Evolutionary conservation across 306 rosid genomes (phyloP).

Genomic region (Bauhinia variegata): DNA sequence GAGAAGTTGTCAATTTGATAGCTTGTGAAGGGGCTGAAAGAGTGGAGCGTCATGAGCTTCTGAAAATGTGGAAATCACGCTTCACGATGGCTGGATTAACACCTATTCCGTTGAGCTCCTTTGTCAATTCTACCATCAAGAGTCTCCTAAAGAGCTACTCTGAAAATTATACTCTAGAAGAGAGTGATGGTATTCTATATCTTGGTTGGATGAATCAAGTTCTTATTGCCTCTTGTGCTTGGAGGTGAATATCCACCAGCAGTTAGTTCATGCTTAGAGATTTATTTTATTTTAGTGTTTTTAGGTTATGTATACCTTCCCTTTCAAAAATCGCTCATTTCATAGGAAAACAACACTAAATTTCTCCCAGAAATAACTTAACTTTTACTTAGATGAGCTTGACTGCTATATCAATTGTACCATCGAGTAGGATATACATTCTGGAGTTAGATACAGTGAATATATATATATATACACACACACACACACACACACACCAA

Average conservation of each 20-base stretch:
- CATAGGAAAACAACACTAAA: slow-evolving; percentile 21
- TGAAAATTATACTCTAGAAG: slow-evolving; percentile 74
- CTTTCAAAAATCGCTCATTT: slow-evolving; percentile 14
- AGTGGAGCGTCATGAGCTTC: slow-evolving; percentile 83
- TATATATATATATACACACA: no score
- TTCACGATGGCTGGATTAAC: slow-evolving; percentile 77
- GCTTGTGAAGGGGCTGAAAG: slow-evolving; percentile 90
- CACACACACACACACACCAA: no score
- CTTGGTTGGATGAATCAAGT: slow-evolving; percentile 80
- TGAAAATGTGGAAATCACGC: slow-evolving; percentile 74
- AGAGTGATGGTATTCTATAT: slow-evolving; percentile 68
- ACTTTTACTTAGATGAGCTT: slow-evolving; percentile 4
- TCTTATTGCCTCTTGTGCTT: slow-evolving; percentile 74
- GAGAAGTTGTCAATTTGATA: slow-evolving; percentile 81
- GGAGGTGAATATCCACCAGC: slow-evolving; percentile 55
- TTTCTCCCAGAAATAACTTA: slow-evolving; percentile 18
- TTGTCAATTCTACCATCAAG: slow-evolving; percentile 64
- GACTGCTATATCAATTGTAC: background rate
- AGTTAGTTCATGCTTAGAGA: slow-evolving; percentile 10
- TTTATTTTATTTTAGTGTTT: slow-evolving; percentile 34
- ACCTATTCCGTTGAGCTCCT: slow-evolving; percentile 71
- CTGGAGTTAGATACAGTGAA: slow-evolving; percentile 11
- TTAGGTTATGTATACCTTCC: slow-evolving; percentile 25
- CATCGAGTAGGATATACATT: slow-evolving; percentile 18
- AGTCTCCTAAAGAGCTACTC: slow-evolving; percentile 66